Evolutionary conservation across 768 basidiomycete genomes (phyloP).

Genomic region (Pleurotus platypus): DNA sequence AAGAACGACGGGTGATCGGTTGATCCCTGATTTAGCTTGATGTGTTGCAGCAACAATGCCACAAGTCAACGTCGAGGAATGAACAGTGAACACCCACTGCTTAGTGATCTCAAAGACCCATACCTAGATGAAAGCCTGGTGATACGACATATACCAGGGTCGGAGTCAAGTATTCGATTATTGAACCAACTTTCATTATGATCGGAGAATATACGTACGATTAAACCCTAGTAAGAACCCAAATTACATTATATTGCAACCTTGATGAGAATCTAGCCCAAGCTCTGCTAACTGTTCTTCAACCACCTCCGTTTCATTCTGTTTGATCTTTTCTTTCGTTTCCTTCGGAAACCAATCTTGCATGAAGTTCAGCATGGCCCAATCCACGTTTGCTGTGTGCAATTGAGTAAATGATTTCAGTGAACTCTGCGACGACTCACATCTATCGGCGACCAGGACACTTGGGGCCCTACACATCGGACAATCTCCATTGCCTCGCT

Average conservation of each 20-base stretch:
- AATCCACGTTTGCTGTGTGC: slow-evolving; percentile 67
- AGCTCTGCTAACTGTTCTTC: slow-evolving; percentile 66
- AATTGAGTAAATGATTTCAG: not conserved
- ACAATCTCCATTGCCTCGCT: slow-evolving; percentile 67
- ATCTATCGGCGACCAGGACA: slow-evolving; percentile 71
- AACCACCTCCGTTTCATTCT: slow-evolving; percentile 73
- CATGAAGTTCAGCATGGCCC: slow-evolving; percentile 82
- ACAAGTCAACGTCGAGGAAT: too few species aligned
- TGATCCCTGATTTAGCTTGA: too few species aligned
- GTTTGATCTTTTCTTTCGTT: slow-evolving; percentile 64
- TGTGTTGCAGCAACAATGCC: too few species aligned
- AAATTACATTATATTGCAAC: slow-evolving; percentile 29
- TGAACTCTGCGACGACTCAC: slow-evolving; percentile 39
- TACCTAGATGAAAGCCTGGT: too few species aligned
- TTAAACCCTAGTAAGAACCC: not conserved
- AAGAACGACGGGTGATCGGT: too few species aligned
- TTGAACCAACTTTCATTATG: too few species aligned
- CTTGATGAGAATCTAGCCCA: slow-evolving; percentile 47
- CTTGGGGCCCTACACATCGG: slow-evolving; percentile 82
- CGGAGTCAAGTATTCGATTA: too few species aligned
- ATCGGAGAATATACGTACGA: too few species aligned
- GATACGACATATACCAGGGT: too few species aligned
- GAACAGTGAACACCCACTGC: too few species aligned
- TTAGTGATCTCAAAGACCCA: too few species aligned
- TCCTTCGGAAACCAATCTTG: slow-evolving; percentile 90